Base-by-base conservation (phyloP, 2,329 filamentous ascomycete species). In the Allantophomopsis cytisporea region DNA sequence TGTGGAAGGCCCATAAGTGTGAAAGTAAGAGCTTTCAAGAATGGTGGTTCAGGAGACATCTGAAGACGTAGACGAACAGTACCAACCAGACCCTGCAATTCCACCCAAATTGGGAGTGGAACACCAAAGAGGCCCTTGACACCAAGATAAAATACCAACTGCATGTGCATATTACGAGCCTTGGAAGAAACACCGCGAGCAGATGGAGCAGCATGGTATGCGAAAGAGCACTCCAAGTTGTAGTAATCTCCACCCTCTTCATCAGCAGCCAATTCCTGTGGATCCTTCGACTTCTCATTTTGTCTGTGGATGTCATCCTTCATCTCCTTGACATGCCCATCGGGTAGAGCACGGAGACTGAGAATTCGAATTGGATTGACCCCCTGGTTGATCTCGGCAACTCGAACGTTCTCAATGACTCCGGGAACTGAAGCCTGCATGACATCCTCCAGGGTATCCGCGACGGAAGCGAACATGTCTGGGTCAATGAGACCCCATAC, bases 161-260 rank as follows among this genome's bases (percentile, higher is more conserved):
- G 83, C 86, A 95, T 94, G 53, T 94, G 88, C 85, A 95, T 94
- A 56, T 95, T 96, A 48, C 82, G 76, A 5, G 87, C 86, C 59
- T 88, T 91, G 35, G 83, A 81, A 2, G 83, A 81, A 12, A 86
- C 71, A 36, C 79, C 73, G 42, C 68, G 66, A 5, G 74, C 70
- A 2, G 74, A 80, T 11, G 87, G 87, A 55, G 80, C 77, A 8
- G 89, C 85, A 53, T 95, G 87, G 56, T 95, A 95, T 1, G 88
- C 88, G 52, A 95, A 80, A 0, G 86, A 85, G 18, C 84, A 80
- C 57, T 95, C 88, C 37, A 95, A 68, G 51, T 94, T 95, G 66
- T 95, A 95, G 54, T 83, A 94, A 45, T 88, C 83, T 12, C 87
- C 88, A 5, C 86, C 87, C 53, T 94, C 83, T 54, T 94, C 88